Conservation (phyloP, 1,284 basidiomycete genomes). For the Earliella scabrosa region DNA sequence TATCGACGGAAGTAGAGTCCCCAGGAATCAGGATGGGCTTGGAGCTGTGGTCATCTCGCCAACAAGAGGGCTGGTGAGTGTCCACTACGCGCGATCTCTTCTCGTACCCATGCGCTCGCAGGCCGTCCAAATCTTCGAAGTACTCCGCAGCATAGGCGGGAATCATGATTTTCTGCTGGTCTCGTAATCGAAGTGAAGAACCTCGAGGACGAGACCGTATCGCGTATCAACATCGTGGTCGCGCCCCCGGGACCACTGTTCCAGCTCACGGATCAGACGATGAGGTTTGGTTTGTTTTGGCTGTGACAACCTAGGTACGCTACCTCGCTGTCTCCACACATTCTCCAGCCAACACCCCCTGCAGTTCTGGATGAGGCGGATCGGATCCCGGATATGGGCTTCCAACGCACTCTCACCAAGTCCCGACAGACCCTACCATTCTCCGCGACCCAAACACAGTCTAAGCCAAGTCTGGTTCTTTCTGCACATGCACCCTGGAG, state of each 20-base stretch:
- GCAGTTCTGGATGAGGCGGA: conserved; percentile 96
- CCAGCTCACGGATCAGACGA: conserved; percentile 98
- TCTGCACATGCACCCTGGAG: conserved; percentile 94
- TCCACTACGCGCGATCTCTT: neutral
- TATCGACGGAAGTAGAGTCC: conserved; percentile 81
- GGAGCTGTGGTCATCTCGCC: conserved; percentile 96
- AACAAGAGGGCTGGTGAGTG: conserved; percentile 86
- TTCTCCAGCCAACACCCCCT: neutral
- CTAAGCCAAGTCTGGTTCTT: conserved; percentile 98
- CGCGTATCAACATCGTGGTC: conserved; percentile 96
- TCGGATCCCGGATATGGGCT: conserved; percentile 96
- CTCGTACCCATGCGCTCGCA: conserved; percentile 33
- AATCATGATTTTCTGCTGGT: conserved; percentile 93
- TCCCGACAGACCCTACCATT: conserved; percentile 94
- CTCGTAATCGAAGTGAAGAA: conserved; percentile 97
- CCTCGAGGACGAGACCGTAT: conserved; percentile 91
- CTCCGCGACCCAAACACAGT: conserved; percentile 95
- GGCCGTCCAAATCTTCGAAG: conserved; percentile 98
- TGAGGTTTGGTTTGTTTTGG: conserved; percentile 97
- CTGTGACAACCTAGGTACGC: conserved; percentile 85
- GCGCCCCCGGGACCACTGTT: conserved; percentile 94
- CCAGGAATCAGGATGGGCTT: conserved; percentile 81
- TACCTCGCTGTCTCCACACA: conserved; percentile 60
- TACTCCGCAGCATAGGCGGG: conserved; percentile 89
- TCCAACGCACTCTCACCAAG: conserved; percentile 85